Base-by-base conservation (phyloP, 192 early-diverging fungal species). In the Gaertneriomyces semiglobifer region DNA sequence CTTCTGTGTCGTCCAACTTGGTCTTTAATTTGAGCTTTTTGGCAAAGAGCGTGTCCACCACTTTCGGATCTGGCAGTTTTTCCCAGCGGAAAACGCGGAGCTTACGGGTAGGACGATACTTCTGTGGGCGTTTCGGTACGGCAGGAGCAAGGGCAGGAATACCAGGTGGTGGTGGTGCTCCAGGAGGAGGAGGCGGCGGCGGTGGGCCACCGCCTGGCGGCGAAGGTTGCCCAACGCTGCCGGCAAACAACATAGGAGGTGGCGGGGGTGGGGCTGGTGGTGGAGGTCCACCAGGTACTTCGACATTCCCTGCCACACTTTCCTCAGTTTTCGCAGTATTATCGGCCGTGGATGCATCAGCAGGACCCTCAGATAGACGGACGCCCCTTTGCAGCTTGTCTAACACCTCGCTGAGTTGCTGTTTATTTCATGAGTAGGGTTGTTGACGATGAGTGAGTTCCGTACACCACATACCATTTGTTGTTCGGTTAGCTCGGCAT, bases 41-140 rank as follows among this genome's bases (percentile, higher is more conserved):
- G 14, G 62, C 53, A 74, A 74, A 80, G 5, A 80, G 51, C 9
- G 72, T 70, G 20, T 71, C 52, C 51, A 48, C 55, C 39, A 74
- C 66, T 42, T 71, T 68, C 14, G 10, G 9, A 25, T 80, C 79
- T 9, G 74, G 71, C 14, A 80, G 53, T 12, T 67, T 59, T 19
- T 80, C 79, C 79, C 74, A 80, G 53, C 78, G 77, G 44, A 80
- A 62, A 7, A 64, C 54, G 48, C 71, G 70, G 59, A 80, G 62
- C 44, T 74, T 66, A 19, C 41, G 47, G 7, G 59, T 59, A 5
- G 79, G 79, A 11, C 69, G 70, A 41, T 48, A 77, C 14, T 68
- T 57, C 52, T 80, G 79, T 18, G 64, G 53, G 10, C 74, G 70
- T 57, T 77, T 77, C 25, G 65, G 71, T 10, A 74, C 47, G 8